Conservation (phyloP, 1,284 basidiomycete species). For the Stygiomarasmius scandens region DNA sequence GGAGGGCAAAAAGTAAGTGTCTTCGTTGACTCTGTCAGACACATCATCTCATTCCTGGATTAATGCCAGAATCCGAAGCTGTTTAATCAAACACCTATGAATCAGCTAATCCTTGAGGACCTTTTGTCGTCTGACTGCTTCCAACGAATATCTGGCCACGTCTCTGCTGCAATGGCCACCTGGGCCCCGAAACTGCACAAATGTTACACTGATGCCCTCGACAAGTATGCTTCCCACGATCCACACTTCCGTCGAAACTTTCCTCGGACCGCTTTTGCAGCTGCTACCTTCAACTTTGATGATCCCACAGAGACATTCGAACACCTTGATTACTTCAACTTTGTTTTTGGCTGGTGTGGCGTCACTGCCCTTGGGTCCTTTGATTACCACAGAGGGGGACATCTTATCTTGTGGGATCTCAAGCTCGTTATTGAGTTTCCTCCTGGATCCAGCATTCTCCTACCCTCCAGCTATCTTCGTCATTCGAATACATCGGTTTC, state of each 20-base stretch:
- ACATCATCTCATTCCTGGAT: no score
- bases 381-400: constrained; percentile 8
- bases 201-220: no score
- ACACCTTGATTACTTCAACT: constrained; percentile 11
- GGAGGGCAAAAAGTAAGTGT: no score
- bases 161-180: not conserved
- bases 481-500: constrained; percentile 12
- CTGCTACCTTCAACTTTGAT: constrained; percentile 13
- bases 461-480: constrained; percentile 8
- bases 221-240: not conserved
- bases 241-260: constrained; percentile 2
- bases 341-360: constrained; percentile 12
- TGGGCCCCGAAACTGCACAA: not conserved
- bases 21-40: no score
- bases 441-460: constrained; percentile 11
- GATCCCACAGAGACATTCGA: not conserved
- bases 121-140: not conserved
- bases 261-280: constrained; percentile 7
- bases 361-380: constrained; percentile 11
- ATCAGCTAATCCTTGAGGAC: not conserved
- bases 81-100: no score
- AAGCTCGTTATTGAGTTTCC: constrained; percentile 14
- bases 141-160: not conserved
- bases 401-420: constrained; percentile 16
- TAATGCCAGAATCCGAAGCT: no score